Base-by-base conservation (phyloP, 2,329 filamentous ascomycete genomes). In the Calonectria pseudoturangicola region DNA sequence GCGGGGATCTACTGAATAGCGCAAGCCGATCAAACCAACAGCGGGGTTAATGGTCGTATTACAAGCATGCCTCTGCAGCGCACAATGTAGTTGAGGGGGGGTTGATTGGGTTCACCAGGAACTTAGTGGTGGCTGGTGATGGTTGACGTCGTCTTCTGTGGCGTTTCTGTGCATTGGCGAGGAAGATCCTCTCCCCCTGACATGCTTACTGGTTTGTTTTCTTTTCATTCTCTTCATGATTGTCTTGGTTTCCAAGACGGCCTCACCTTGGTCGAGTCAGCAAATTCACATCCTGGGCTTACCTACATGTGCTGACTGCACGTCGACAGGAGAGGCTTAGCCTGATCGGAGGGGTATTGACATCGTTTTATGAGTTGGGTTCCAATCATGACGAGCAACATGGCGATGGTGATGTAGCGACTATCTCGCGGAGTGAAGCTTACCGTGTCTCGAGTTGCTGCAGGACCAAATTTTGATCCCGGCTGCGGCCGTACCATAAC, bases 251-350 rank as follows among this genome's bases (percentile, higher is more conserved):
- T 15, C 30, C 45, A 36, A 48, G 43, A 13, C 21, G 47, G 48
- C 50, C 48, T 66, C 66, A 68, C 48, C 45, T 63, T 56, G 48
- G 56, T 60, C 63, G 50, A 64, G 63, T 43, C 58, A 68, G 68
- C 39, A 43, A 68, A 28, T 33, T 39, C 39, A 27, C 54, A 48
- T 10, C 41, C 66, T 41, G 51, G 36, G 68, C 68, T 68, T 62
- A 72, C 56, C 60, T 18, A 71, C 51, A 76, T 70, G 73, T 47
- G 65, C 66, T 75, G 51, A 67, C 48, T 70, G 64, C 72, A 63
- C 56, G 60, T 68, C 68, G 64, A 68, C 54, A 27, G 56, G 68
- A 69, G 21, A 43, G 69, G 70, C 70, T 74, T 75, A 70, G 72
- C 47, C 48, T 70, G 64, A 43, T 43, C 16, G 43, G 60, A 39